These are phyloP conservation scores for Fonsecaea pugnacius DNA, from an alignment of 2,329 filamentous ascomycete genomes.

Conservation along the genomic window DNA sequence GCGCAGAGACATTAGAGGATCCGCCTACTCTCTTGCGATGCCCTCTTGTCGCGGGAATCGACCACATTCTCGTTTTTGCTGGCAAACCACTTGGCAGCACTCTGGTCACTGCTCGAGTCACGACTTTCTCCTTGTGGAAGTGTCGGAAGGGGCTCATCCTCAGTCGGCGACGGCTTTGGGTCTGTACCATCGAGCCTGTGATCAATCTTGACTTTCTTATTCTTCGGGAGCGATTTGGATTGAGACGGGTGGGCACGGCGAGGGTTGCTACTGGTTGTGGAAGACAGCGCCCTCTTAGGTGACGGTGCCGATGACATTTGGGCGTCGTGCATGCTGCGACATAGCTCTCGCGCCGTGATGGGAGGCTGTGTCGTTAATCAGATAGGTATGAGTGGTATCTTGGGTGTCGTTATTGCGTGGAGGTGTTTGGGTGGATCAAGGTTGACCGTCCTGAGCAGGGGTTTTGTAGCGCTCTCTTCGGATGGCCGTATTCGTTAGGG, in stretches of 20 bases:
- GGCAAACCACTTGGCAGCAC: constrained; percentile 36
- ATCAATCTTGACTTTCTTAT: constrained; percentile 31
- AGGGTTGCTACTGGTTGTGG: constrained; percentile 15
- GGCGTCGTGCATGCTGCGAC: constrained; percentile 29
- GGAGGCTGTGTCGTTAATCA: neutral
- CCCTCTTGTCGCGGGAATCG: constrained; percentile 13
- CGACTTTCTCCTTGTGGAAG: constrained; percentile 18
- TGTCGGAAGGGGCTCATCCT: constrained; percentile 1
- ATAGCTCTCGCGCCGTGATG: constrained; percentile 23
- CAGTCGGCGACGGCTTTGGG: neutral
- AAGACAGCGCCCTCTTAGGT: constrained; percentile 28
- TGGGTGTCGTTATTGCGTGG: neutral
- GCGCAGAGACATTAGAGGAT: neutral
- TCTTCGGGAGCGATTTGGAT: constrained; percentile 28
- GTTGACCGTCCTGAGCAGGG: neutral
- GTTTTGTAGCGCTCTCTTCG: neutral
- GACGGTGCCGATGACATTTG: constrained; percentile 19
- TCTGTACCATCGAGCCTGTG: constrained; percentile 12
- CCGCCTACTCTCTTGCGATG: constrained; percentile 18
- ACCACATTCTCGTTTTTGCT: constrained; percentile 33
- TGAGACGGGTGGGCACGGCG: constrained; percentile 26
- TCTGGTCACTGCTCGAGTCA: constrained; percentile 34
- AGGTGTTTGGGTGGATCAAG: neutral
- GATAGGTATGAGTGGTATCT: neutral
- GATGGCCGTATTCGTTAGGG: neutral